Base-by-base conservation (phyloP, 768 basidiomycete genomes). In the Pulveroboletus sp. region DNA sequence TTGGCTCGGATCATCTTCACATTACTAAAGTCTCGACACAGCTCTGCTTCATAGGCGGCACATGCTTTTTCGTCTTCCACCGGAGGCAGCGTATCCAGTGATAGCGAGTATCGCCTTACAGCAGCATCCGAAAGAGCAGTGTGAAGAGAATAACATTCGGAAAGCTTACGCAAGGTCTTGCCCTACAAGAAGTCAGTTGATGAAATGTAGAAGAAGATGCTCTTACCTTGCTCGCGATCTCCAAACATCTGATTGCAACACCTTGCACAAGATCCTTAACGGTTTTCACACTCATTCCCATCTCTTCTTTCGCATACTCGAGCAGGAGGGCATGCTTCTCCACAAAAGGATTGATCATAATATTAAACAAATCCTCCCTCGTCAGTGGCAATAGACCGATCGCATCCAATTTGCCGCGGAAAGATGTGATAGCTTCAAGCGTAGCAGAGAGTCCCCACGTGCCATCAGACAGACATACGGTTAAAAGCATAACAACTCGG, bases 401-500 rank as follows among this genome's bases (percentile, higher is more conserved):
- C 13, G 70, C 61, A 44, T 85, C 80, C 41, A 89, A 69, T 55
- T 79, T 81, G 35, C 69, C 63, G 43, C 73, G 73, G 46, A 80
- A 67, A 1, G 70, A 62, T n/a, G 53, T 12, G 35, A 67, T 12
- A 17, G 53, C 58, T 40, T 58, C 57, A 38, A 60, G 51, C 12
- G 66, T 53, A 17, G 62, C 64, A 45, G 66, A 66, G 34, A 65
- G 65, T 19, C 48, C 43, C 52, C 58, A 43, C 32, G 54, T 41
- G 55, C 49, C 50, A 49, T 66, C 65, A 39, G 66, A 61, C 29
- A 82, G 70, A 65, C 85, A 87, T 17, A 84, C 72, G 14, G 80
- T 78, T 47, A 89, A 73, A n/a, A 91, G 74, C 68, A 94, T 81
- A 45, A 86, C 85, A 19, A 83, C 74, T 35, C 87, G 83, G 53